A percentile compares a stretch with the other conserved stretches of the same genome.
Evolutionary conservation across 192 early-diverging fungal genomes (phyloP).

Genomic region (Podochytrium sp.): DNA sequence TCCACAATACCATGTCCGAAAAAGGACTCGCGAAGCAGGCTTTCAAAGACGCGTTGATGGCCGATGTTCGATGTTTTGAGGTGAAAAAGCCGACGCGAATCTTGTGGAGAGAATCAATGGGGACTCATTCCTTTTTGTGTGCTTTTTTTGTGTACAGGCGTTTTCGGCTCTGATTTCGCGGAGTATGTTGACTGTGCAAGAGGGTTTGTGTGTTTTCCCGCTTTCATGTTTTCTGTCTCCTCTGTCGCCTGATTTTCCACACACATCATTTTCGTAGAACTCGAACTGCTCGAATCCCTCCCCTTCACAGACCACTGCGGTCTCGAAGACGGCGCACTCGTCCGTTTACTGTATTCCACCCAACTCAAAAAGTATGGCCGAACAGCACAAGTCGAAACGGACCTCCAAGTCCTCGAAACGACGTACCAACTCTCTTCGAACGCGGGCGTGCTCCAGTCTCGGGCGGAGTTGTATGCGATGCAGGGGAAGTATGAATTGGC

Average conservation of each 20-base stretch:
- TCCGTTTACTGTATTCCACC: background rate
- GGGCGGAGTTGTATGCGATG: slow-evolving; percentile 3
- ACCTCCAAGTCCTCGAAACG: slow-evolving; percentile 2
- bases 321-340: background rate
- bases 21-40: background rate
- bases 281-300: slow-evolving; percentile 1
- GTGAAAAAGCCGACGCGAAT: background rate
- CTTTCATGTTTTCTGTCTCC: background rate
- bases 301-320: background rate
- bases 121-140: too few relatives aligned
- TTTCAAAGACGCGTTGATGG: slow-evolving; percentile 1
- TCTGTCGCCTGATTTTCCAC: background rate
- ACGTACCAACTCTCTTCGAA: background rate
- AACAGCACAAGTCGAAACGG: background rate
- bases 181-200: background rate
- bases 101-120: background rate
- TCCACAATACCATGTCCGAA: background rate
- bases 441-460: background rate
- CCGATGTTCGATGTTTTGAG: slow-evolving; percentile 32
- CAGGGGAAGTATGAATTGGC: background rate
- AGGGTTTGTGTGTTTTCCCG: too few relatives aligned
- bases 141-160: too few relatives aligned
- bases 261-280: background rate
- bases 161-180: background rate
- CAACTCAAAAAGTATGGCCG: background rate